phyloP scores from a whole-genome alignment of 1,284 basidiomycete genomes.

The Schizopora paradoxa region DNA sequence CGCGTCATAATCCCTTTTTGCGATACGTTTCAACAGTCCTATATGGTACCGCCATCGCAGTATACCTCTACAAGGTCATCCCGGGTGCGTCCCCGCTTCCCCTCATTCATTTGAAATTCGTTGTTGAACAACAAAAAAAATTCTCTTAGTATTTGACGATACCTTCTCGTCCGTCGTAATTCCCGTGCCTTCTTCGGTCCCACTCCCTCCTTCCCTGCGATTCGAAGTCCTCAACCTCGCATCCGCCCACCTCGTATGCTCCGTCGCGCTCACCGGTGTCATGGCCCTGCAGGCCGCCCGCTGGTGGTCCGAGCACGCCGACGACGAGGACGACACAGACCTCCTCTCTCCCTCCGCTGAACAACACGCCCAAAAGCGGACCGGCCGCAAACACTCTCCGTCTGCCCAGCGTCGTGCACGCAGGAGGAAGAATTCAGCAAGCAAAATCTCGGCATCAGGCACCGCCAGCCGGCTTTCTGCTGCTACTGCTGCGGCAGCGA shows the following conservation, averaged over 20 bases:
- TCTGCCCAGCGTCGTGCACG: too few relatives aligned
- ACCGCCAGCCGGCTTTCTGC: too few relatives aligned
- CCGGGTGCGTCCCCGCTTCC: constrained; percentile 52
- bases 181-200: constrained; percentile 25
- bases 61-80: constrained; percentile 68
- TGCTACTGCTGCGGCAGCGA: too few relatives aligned
- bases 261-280: constrained; percentile 76
- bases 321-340: constrained; percentile 32
- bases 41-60: constrained; percentile 58
- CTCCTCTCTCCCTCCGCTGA: too few relatives aligned
- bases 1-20: too few relatives aligned
- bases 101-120: not conserved
- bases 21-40: constrained; percentile 52
- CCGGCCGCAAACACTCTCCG: too few relatives aligned
- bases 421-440: too few relatives aligned
- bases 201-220: constrained; percentile 50
- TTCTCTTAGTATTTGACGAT: constrained; percentile 41
- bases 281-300: constrained; percentile 73
- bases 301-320: constrained; percentile 71
- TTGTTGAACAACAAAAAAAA: constrained; percentile 13
- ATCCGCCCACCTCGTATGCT: constrained; percentile 75
- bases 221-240: constrained; percentile 67
- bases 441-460: too few relatives aligned
- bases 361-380: too few relatives aligned
- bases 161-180: constrained; percentile 52